These are phyloP conservation scores for Salvia sclarea DNA, from an alignment of 305 asterid species.

Conservation along the genomic window DNA sequence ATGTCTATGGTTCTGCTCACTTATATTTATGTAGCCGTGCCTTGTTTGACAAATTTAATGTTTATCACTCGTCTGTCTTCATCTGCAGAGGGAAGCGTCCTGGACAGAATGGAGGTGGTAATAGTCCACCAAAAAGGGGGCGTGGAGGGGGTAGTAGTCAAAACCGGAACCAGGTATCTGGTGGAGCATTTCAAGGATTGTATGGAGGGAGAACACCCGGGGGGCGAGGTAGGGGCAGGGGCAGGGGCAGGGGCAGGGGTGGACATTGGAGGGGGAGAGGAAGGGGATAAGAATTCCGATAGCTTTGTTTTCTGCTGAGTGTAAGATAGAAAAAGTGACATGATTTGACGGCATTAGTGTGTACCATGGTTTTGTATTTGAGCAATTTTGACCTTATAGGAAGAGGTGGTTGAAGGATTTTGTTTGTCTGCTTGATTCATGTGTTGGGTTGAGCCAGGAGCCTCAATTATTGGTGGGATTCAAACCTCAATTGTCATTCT, in stretches of 20 bases:
- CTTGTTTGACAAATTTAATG: background rate
- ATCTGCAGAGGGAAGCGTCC: slow-evolving; percentile 68
- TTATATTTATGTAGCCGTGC: background rate
- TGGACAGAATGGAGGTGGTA: slow-evolving; percentile 49
- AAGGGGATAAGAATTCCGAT: slow-evolving; percentile 29
- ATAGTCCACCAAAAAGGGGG: slow-evolving; percentile 52
- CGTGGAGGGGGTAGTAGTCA: slow-evolving; percentile 59
- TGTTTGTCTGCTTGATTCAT: background rate
- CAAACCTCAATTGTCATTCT: too few species aligned
- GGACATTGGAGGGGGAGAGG: slow-evolving; percentile 54
- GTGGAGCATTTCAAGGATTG: slow-evolving; percentile 45
- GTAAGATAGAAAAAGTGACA: slow-evolving; percentile 16
- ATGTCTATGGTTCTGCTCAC: background rate
- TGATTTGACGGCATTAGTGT: background rate
- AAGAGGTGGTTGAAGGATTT: slow-evolving; percentile 8
- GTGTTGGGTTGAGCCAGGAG: slow-evolving; percentile 12
- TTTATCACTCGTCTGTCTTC: slow-evolving; percentile 6
- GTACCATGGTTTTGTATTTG: slow-evolving; percentile 3
- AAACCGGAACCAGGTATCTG: slow-evolving; percentile 44
- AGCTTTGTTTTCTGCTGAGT: slow-evolving; percentile 26
- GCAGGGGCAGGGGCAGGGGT: slow-evolving; percentile 58
- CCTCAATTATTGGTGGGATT: too few species aligned
- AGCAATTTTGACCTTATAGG: slow-evolving; percentile 37
- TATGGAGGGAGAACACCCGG: slow-evolving; percentile 54
- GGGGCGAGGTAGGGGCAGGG: slow-evolving; percentile 61